Evolutionary conservation across 169 alveolate species (phyloP).

Genomic region (Plasmodium ovale): DNA sequence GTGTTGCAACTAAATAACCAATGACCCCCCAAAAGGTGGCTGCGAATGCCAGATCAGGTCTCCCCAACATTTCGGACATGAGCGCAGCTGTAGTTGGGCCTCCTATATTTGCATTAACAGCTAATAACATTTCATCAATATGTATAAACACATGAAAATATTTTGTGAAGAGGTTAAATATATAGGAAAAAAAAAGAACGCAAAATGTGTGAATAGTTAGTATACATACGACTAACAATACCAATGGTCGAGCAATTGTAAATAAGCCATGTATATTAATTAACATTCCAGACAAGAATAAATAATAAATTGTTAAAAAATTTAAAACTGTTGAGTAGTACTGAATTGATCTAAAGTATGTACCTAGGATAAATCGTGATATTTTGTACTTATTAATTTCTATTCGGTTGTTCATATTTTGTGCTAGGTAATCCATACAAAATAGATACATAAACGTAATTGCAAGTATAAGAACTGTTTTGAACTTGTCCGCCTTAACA

Average conservation of each 20-base stretch:
- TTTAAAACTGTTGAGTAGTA: slow-evolving; percentile 55
- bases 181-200: slow-evolving; percentile 21
- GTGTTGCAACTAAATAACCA: slow-evolving; percentile 42
- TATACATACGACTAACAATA: slow-evolving; percentile 12
- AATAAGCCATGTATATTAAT: slow-evolving; percentile 20
- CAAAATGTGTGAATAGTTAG: slow-evolving; percentile 25
- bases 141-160: neutral
- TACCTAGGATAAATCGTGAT: slow-evolving; percentile 1
- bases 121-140: slow-evolving; percentile 49
- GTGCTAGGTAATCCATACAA: neutral
- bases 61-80: slow-evolving; percentile 38
- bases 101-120: slow-evolving; percentile 70
- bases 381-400: neutral
- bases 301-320: slow-evolving; percentile 41
- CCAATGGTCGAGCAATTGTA: slow-evolving; percentile 9
- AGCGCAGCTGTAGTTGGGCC: slow-evolving; percentile 61
- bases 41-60: slow-evolving; percentile 54
- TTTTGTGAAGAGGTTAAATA: slow-evolving; percentile 7
- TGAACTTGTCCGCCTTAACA: slow-evolving; percentile 13
- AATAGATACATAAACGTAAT: slow-evolving; percentile 32
- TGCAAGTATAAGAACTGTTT: slow-evolving; percentile 12
- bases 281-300: slow-evolving; percentile 40
- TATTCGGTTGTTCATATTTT: neutral
- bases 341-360: slow-evolving; percentile 32
- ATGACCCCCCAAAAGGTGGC: slow-evolving; percentile 40